These are phyloP conservation scores for Fusarium luffae DNA, from an alignment of 2,329 filamentous ascomycete genomes.

Conservation along the genomic window DNA sequence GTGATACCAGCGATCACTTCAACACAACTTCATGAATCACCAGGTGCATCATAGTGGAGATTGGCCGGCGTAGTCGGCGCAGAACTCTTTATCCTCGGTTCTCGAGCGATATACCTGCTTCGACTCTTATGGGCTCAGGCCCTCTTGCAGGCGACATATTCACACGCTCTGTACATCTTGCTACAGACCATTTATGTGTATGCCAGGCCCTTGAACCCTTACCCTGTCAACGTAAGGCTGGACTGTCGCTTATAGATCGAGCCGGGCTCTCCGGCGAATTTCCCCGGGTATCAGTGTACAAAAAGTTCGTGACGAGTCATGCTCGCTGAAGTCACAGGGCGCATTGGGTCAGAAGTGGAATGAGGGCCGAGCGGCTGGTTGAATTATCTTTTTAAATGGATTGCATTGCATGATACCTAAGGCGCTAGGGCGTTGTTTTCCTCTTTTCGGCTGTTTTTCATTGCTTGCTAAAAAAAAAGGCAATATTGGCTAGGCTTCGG, in stretches of 20 bases:
- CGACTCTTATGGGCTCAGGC: constrained; percentile 1
- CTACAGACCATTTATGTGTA: not conserved
- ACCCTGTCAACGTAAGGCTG: not conserved
- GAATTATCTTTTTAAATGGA: constrained; percentile 29
- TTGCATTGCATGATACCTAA: constrained; percentile 41
- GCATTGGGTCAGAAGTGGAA: constrained; percentile 22
- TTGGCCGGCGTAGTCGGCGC: not conserved
- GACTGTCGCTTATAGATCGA: constrained; percentile 2
- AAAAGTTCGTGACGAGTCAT: constrained; percentile 27
- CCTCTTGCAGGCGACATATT: constrained; percentile 9
- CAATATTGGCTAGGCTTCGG: constrained; percentile 7
- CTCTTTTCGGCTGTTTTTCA: not conserved
- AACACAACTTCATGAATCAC: not conserved
- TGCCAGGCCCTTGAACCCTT: not conserved
- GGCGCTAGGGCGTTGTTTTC: constrained; percentile 32
- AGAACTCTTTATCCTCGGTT: not conserved
- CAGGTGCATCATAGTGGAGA: not conserved
- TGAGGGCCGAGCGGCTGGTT: constrained; percentile 14
- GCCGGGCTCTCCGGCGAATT: constrained; percentile 1
- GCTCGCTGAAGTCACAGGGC: constrained; percentile 13
- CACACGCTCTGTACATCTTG: constrained; percentile 10
- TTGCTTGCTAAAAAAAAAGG: constrained; percentile 14
- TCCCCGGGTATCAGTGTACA: constrained; percentile 6
- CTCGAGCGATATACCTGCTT: constrained; percentile 7
- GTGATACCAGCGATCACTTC: not conserved